A percentile compares a stretch with the other conserved stretches of the same genome.
Evolutionary conservation across 2,329 filamentous ascomycete genomes (phyloP).

Genomic region (Cladosporium oxysporum): DNA sequence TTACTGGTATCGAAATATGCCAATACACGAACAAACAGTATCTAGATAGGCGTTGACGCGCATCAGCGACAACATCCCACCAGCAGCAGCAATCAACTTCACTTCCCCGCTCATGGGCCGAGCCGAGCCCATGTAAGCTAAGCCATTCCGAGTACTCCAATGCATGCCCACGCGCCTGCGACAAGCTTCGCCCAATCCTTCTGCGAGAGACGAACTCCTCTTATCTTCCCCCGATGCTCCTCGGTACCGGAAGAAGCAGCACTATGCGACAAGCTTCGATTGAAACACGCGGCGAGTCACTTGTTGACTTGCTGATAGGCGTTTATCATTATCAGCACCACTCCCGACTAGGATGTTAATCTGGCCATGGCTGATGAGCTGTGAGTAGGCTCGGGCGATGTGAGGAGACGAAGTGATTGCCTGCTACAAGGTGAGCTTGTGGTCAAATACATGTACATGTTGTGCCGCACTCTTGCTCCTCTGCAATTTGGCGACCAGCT

Average conservation of each 20-base stretch:
- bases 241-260: slow-evolving; percentile 8
- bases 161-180: neutral
- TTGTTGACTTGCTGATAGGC: slow-evolving; percentile 7
- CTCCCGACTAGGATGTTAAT: neutral
- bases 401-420: neutral
- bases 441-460: slow-evolving; percentile 1
- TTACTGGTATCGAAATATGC: neutral
- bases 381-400: neutral
- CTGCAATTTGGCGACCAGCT: neutral
- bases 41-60: neutral
- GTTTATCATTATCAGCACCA: slow-evolving; percentile 10
- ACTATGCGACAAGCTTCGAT: slow-evolving; percentile 13
- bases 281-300: neutral
- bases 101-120: slow-evolving; percentile 4
- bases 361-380: slow-evolving; percentile 2
- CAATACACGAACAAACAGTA: neutral
- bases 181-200: slow-evolving; percentile 5
- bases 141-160: neutral
- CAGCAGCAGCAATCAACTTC: neutral
- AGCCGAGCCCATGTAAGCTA: neutral
- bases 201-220: neutral
- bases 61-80: neutral
- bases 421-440: neutral
- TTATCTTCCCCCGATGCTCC: slow-evolving; percentile 11
- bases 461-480: slow-evolving; percentile 1